Evolutionary conservation across 2,329 filamentous ascomycete species (phyloP), one percentile per base, ranked within the genome.

Genomic region (Xylaria hypoxylon): DNA sequence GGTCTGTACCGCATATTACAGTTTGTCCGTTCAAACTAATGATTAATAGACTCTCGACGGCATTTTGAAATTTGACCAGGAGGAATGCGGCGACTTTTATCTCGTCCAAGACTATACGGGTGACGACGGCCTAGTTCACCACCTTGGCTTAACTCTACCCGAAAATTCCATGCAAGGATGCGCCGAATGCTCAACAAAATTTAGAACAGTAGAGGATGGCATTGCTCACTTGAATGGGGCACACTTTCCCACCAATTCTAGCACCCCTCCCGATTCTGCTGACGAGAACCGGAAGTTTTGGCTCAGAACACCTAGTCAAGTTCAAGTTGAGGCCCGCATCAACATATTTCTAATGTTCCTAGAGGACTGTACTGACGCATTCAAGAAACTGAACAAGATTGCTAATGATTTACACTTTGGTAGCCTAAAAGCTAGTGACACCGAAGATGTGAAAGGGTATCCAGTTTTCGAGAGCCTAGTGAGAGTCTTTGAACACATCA

Each of bases 391-490:
- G 19, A n/a, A 13, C 5, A 56, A 55, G 45, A 59, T 24, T 11
- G 52, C 59, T 26, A 17, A 62, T 5, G 52, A 53, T 22, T 35
- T 66, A 31, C 44, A 22, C 15, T n/a, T 28, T 45, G 64, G 64
- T 15, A 59, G 44, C 22, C 31, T 38, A 24, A 62, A 22, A 17
- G 19, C n/a, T 19, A 40, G 24, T 0, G 17, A 42, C 26, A 17
- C 51, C 19, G 58, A 40, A 26, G 45, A 44, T 5, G 31, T 6
- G 3, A 35, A 58, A 10, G 52, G 59, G n/a, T 66, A 66, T 62
- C 64, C 64, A 2, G 51, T 66, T 2, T 52, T 66, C 31, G 58
- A 51, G 58, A 66, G 57, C 19, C 59, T 66, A 15, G 64, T 66
- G 48, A 62, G 33, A 47, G 64, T 58, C 28, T 66, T 66, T 47